Conservation (phyloP, 148 eudicot genomes). For the Vaccinium macrocarpon region DNA sequence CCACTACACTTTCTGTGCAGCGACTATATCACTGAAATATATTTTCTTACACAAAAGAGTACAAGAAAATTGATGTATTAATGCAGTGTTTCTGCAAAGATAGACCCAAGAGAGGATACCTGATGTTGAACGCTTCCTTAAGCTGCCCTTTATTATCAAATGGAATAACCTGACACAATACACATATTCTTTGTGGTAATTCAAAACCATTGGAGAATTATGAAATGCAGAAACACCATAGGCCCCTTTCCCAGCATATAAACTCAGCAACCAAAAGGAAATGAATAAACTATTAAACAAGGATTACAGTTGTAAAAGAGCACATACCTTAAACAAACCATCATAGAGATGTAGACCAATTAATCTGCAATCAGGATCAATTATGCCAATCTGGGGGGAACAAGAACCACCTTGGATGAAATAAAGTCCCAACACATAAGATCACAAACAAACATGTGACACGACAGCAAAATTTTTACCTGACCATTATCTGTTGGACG, state of each 20-base stretch:
- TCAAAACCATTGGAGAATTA: neutral
- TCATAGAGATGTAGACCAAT: constrained; percentile 97
- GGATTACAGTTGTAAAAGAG: constrained; percentile 10
- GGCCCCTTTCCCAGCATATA: constrained; percentile 2
- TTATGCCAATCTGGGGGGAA: constrained; percentile 71
- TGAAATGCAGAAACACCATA: neutral
- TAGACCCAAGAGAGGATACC: constrained; percentile 38
- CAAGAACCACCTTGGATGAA: neutral
- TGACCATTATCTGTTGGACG: constrained; percentile 97
- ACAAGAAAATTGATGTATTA: neutral
- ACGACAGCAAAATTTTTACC: constrained; percentile 33
- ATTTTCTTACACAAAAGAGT: neutral
- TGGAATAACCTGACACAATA: constrained; percentile 69
- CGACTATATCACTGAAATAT: neutral
- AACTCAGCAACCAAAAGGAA: constrained; percentile 13
- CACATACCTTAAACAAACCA: constrained; percentile 82
- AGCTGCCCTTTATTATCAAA: constrained; percentile 93
- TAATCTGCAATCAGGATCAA: constrained; percentile 98
- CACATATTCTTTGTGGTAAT: neutral
- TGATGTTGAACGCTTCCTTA: constrained; percentile 95
- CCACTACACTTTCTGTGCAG: neutral
- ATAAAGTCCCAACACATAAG: neutral
- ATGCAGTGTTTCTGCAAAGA: neutral
- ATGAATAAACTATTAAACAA: neutral
- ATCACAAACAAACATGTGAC: neutral